phyloP scores from a whole-genome alignment of 225 moss, liverwort and hornwort species.

The Lunularia cruciata region DNA sequence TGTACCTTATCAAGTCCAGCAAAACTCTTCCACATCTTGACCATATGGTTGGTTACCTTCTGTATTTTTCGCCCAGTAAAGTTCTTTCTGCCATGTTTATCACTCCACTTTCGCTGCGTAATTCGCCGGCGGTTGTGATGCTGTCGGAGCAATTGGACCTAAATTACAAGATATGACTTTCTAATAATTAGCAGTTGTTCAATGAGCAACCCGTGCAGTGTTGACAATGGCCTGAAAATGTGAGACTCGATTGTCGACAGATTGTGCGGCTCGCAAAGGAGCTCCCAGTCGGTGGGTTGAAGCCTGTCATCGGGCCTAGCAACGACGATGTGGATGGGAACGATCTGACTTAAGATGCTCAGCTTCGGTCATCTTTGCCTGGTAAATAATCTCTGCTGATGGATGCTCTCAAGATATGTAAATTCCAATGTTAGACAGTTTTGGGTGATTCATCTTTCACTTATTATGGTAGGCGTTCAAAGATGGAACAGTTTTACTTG shows the following conservation, averaged over 20 bases:
- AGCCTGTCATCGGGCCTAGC: constrained; percentile 36
- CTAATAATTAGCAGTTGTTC: neutral
- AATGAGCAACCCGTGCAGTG: neutral
- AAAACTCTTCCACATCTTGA: constrained; percentile 79
- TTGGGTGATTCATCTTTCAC: too few species aligned
- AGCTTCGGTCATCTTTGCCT: neutral
- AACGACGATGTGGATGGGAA: constrained; percentile 38
- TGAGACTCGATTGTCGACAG: constrained; percentile 29
- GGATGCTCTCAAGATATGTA: neutral
- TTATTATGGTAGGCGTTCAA: too few species aligned
- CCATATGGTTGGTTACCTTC: constrained; percentile 64
- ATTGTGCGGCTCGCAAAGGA: constrained; percentile 85
- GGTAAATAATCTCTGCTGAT: neutral
- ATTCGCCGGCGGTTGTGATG: too few species aligned
- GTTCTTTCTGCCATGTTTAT: neutral
- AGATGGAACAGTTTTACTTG: too few species aligned
- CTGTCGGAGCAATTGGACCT: too few species aligned
- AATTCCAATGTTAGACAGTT: neutral
- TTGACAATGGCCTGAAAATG: neutral
- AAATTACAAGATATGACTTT: neutral
- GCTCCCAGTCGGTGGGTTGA: constrained; percentile 60
- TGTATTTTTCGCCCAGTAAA: neutral
- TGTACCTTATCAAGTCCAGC: constrained; percentile 60
- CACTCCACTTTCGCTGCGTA: neutral
- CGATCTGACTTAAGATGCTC: constrained; percentile 37